Base-by-base conservation (phyloP, 2,329 filamentous ascomycete species). In the Penicillium oxalicum region DNA sequence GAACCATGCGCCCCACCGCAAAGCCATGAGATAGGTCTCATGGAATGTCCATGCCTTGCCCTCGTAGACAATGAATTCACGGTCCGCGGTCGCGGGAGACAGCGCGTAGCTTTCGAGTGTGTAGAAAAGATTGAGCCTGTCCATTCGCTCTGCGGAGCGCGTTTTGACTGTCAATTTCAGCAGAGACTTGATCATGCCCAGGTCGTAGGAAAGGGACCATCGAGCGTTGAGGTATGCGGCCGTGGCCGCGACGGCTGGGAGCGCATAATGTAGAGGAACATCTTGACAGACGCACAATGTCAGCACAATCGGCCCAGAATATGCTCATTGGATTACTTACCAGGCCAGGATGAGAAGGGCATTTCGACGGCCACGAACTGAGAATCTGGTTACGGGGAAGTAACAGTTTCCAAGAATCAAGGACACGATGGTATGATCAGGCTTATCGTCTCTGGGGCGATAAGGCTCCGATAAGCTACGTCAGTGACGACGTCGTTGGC, bases 161-260 rank as follows among this genome's bases (percentile, higher is more conserved):
- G 74, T 65, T 13, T 69, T 70, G 36, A 77, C 52, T 9, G 72
- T 58, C 13, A 77, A 68, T 28, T 74, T 75, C 9, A 80, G 34
- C 35, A 80, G 67, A 45, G 77, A 76, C 32, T 71, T 74, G n/a
- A 91, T 60, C 12, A 90, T 65, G 6, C 70, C 64, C 38, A 74
- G 66, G 67, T 95, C 89, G 63, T 87, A 83, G 64, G 75, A 82
- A 39, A 91, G 58, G 5, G 79, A 77, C 50, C 77, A 78, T 64
- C 80, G 83, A 37, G 86, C 89, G 63, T 93, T 88, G 58, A 91
- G 68, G 66, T 94, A 95, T 29, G 87, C 86, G n/a, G 86, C 72
- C 4, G 78, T 77, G 4, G 86, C 85, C 28, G 78, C 77, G 39
- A 81, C 77, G 12, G 84, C 84, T 13, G 86, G 82, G 27, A 77